Evolutionary conservation across 2,329 filamentous ascomycete genomes (phyloP), one percentile per base, ranked within the genome.

Genomic region (Trichoderma citrinoviride): DNA sequence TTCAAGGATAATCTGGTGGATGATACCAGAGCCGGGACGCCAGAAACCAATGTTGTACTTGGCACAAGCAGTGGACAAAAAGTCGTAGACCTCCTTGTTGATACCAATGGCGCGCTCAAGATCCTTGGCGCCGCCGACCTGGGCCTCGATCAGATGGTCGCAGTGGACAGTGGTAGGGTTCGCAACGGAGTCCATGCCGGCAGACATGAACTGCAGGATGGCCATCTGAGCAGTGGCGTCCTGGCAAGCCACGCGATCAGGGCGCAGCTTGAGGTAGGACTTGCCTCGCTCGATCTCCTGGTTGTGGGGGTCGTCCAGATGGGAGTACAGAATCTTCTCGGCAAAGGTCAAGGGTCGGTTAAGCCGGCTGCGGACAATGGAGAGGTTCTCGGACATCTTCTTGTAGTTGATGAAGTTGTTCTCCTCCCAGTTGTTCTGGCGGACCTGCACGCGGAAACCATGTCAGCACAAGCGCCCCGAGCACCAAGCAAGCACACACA

Each of bases 21-120:
- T 99, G 79, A 98, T 99, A 86, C 95, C 95, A 77, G 94, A 97
- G 73, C 95, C 95, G 70, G 95, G 95, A 80, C 87, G 92, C 95
- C 95, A 99, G 90, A 98, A 98, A 84, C 95, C 95, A 79, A 98
- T 98, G 86, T 98, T 94, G 86, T 98, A 99, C 85, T 98, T 99
- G 76, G 93, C 93, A 79, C 94, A 98, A 70, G 94, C 91, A 69
- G 89, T 89, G 68, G 93, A 87, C 77, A 99, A 83, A 86, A 99
- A 99, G 82, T 98, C 91, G 83, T 98, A 99, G 73, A 99, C 95
- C 81, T 98, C 94, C 86, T 96, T 96, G 89, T 98, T 98, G 83
- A 97, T 97, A 73, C 88, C 86, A 75, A 94, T 84, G 73, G 95
- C 95, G 75, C 94, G 88, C 68, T 87, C 90, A 79, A 98, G 84